Evolutionary conservation across 225 moss, liverwort and hornwort species (phyloP).

Genomic region (Sphagnum contortum): DNA sequence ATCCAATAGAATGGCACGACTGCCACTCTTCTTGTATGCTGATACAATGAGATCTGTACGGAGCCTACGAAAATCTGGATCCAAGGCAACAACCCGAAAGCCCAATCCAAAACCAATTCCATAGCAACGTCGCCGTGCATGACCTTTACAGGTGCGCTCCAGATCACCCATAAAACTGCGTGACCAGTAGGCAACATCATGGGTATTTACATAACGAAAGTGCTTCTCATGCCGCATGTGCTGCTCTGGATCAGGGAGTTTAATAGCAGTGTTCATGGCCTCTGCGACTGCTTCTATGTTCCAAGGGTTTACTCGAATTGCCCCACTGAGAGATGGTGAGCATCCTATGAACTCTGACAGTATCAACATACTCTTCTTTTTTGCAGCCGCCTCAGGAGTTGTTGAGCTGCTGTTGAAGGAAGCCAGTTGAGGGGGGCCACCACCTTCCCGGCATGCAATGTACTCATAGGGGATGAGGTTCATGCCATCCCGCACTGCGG

Average conservation of each 20-base stretch:
- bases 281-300: slow-evolving; percentile 91
- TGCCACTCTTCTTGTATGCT: slow-evolving; percentile 38
- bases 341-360: slow-evolving; percentile 99
- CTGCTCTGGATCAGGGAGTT: slow-evolving; percentile 77
- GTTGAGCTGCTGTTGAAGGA: slow-evolving; percentile 3
- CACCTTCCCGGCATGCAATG: slow-evolving; percentile 81
- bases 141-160: slow-evolving; percentile 41
- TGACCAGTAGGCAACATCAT: slow-evolving; percentile 89
- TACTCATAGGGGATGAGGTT: slow-evolving; percentile 97
- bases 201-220: slow-evolving; percentile 83
- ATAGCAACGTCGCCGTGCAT: slow-evolving; percentile 30
- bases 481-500: slow-evolving; percentile 92
- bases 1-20: slow-evolving; percentile 43
- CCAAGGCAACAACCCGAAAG: slow-evolving; percentile 48
- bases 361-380: slow-evolving; percentile 90
- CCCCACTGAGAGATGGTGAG: slow-evolving; percentile 95
- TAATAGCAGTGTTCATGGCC: slow-evolving; percentile 93
- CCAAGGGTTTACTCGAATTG: slow-evolving; percentile 99
- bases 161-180: slow-evolving; percentile 59
- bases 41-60: slow-evolving; percentile 48
- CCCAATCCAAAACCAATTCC: slow-evolving; percentile 53
- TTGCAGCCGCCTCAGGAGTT: slow-evolving; percentile 11
- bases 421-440: slow-evolving; percentile 17
- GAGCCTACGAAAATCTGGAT: slow-evolving; percentile 42
- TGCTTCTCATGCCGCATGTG: slow-evolving; percentile 95